Percentiles rank a stretch among this genome's conserved stretches.
Evolutionary conservation across 768 basidiomycete species (phyloP).

Genomic region (Xerocomellus chrysenteron): DNA sequence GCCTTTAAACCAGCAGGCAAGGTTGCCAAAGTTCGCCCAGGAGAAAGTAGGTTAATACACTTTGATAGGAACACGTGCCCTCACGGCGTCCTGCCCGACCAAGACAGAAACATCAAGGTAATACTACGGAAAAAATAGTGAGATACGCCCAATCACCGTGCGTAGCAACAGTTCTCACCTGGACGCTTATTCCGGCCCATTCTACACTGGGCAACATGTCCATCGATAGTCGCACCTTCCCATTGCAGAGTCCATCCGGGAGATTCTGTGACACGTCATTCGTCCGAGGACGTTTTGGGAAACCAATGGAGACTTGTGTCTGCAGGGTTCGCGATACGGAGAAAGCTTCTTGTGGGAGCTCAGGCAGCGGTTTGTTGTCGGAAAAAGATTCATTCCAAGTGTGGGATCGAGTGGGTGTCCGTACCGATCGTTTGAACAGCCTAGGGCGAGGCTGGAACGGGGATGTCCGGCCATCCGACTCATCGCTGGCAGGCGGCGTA

Average conservation of each 20-base stretch:
- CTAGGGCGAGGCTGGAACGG: conserved; percentile 9
- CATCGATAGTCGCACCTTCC: conserved; percentile 51
- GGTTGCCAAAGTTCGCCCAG: not conserved
- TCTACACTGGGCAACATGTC: conserved; percentile 65
- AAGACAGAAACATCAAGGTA: conserved; percentile 71
- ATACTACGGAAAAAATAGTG: conserved; percentile 45
- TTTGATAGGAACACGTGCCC: conserved; percentile 61
- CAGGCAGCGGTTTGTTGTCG: conserved; percentile 27
- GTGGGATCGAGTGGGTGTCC: conserved; percentile 16
- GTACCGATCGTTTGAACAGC: conserved; percentile 35
- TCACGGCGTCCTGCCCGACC: conserved; percentile 59
- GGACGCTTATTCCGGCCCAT: conserved; percentile 65
- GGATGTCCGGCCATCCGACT: conserved; percentile 30
- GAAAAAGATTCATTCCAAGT: conserved; percentile 6
- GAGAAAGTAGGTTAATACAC: conserved; percentile 40
- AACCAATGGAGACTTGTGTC: conserved; percentile 57
- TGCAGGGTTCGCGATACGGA: conserved; percentile 29
- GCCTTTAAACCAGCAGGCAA: not conserved
- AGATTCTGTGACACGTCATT: conserved; percentile 49
- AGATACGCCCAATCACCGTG: conserved; percentile 10
- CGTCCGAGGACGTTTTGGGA: conserved; percentile 61
- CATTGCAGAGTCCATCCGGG: conserved; percentile 69
- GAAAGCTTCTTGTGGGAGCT: conserved; percentile 19
- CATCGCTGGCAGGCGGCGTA: conserved; percentile 49
- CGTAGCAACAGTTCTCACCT: conserved; percentile 42